Evolutionary conservation across 192 early-diverging fungal genomes (phyloP), one percentile per base, ranked within the genome.

Genomic region (Podila epigama): DNA sequence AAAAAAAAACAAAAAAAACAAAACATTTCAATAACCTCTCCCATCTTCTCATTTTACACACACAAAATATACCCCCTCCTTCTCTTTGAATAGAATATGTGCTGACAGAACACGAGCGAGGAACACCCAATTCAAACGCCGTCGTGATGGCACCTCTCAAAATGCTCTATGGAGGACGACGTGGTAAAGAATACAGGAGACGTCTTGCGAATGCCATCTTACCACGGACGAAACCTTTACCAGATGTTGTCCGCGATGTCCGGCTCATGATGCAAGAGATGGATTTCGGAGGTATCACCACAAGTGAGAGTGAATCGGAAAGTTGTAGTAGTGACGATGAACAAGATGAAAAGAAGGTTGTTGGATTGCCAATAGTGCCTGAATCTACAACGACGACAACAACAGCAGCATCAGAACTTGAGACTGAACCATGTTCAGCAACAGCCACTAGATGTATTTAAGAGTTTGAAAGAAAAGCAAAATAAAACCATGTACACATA

Each of bases 61-160:
- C 66, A 70, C 32, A 56, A 42, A 1, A 63, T 61, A 18, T 42
- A 54, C 15, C 29, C 69, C 22, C 40, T 66, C 15, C 60, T 61
- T 5, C 10, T 12, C 18, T 44, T 35, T 37, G 1, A 33, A 33
- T 15, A 36, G 28, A 65, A 16, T 63, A 71, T 48, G 71, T 61
- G 18, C 40, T 66, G 2, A 57, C 59, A 32, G 81, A 73, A 18
- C 67, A 79, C 22, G 58, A 68, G 12, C 70, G 70, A 29, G 70
- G 70, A 32, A 73, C 70, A 1, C 56, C 71, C 0, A 80, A 81
- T 12, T 81, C 83, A 3, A 62, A 77, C 31, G 63, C 83, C 2
- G 59, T 82, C 8, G 59, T 84, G 44, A 67, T 79, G 34, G 79
- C 68, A 9, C 83, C 83, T 2, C 34, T 84, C 5, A 82, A 82